Evolutionary conservation across 805 yeast genomes (phyloP).

Genomic region (Kodamaea kaohsiungensis): DNA sequence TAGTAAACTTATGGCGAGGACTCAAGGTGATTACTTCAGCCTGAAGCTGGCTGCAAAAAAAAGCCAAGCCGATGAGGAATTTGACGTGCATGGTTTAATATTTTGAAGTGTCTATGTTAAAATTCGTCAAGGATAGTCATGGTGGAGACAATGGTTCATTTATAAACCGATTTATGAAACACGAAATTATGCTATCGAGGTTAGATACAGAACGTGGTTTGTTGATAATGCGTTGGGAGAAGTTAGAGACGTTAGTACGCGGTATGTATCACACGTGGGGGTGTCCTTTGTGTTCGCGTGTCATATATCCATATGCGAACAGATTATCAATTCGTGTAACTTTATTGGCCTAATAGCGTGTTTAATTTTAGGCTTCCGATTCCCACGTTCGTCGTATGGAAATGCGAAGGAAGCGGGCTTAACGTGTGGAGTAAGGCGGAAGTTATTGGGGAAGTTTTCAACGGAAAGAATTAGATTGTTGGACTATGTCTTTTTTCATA

Average conservation of each 20-base stretch:
- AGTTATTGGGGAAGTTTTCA: too few relatives aligned
- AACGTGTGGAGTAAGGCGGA: background rate
- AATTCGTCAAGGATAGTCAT: too few relatives aligned
- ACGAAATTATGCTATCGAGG: too few relatives aligned
- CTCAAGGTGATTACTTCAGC: conserved; percentile 1
- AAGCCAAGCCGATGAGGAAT: background rate
- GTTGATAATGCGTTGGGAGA: background rate
- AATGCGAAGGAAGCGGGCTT: background rate
- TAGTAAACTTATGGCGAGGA: conserved; percentile 4
- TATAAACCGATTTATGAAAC: too few relatives aligned
- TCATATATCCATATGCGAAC: background rate
- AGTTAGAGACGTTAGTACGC: background rate
- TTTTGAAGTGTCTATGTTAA: background rate
- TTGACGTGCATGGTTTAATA: conserved; percentile 2
- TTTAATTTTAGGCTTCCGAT: background rate
- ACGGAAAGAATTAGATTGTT: too few relatives aligned
- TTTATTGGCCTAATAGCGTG: background rate
- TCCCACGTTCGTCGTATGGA: background rate
- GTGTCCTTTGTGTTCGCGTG: background rate
- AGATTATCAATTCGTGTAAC: background rate
- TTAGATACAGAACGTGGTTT: background rate
- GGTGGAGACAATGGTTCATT: too few relatives aligned
- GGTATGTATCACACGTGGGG: background rate
- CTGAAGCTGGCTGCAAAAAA: conserved; percentile 5
- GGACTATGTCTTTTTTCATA: too few relatives aligned